Conservation (phyloP, 2,329 filamentous ascomycete genomes). For the Sclerotinia glacialis region DNA sequence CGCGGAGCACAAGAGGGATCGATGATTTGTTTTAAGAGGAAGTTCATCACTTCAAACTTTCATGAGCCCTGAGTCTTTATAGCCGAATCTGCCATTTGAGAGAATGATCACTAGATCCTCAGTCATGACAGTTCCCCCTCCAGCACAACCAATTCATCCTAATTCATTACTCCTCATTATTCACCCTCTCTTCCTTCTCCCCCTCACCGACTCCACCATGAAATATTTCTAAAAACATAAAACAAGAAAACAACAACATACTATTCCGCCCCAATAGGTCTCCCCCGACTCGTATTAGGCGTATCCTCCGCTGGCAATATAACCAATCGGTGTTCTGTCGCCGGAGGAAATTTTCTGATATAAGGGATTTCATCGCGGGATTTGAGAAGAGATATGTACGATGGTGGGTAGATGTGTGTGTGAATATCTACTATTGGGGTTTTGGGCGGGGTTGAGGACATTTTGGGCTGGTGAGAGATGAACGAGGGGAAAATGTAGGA, state of each 20-base stretch:
- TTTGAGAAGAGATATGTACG: conserved; percentile 60
- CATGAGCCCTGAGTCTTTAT: background rate
- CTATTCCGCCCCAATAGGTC: conserved; percentile 81
- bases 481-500: background rate
- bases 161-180: background rate
- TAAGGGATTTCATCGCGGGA: conserved; percentile 64
- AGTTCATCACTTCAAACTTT: background rate
- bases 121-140: background rate
- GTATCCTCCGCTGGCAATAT: conserved; percentile 59
- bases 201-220: background rate
- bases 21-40: background rate
- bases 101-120: conserved; percentile 1
- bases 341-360: conserved; percentile 61
- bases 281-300: conserved; percentile 61
- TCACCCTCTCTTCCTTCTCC: too few relatives aligned
- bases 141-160: background rate
- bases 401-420: conserved; percentile 67
- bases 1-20: background rate
- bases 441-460: conserved; percentile 31
- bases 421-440: conserved; percentile 61
- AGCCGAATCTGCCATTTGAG: background rate
- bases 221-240: background rate
- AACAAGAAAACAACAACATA: conserved; percentile 43
- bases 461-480: conserved; percentile 20
- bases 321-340: conserved; percentile 60